Percentiles rank a stretch among this genome's conserved stretches.
Conservation (phyloP, 2,329 filamentous ascomycete genomes). For the Alternaria angustiovoidea region DNA sequence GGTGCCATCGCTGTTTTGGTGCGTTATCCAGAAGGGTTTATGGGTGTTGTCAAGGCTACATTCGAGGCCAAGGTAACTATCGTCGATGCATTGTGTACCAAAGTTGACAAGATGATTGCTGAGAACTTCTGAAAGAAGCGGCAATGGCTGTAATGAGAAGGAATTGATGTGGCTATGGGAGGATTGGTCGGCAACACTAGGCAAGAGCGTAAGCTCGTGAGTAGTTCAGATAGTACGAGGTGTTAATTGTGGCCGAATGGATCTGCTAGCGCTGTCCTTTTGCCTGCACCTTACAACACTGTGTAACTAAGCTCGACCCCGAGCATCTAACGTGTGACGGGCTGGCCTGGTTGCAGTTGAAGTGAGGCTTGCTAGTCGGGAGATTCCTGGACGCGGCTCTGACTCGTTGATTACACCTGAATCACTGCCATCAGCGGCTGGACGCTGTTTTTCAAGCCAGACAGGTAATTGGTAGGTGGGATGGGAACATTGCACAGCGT, state of each 20-base stretch:
- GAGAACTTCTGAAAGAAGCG: not conserved
- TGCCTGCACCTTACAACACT: not conserved
- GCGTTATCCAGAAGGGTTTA: conserved; percentile 1
- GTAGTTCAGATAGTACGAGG: not conserved
- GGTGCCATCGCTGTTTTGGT: conserved; percentile 5
- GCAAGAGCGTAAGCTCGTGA: not conserved
- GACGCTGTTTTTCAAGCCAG: not conserved
- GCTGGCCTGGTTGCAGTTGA: conserved; percentile 1
- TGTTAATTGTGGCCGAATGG: not conserved
- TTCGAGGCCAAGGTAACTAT: not conserved
- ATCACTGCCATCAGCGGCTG: not conserved
- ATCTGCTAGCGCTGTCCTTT: not conserved
- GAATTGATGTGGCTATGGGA: not conserved
- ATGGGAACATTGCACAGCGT: not conserved
- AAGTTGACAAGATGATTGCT: conserved; percentile 1
- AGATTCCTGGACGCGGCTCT: not conserved
- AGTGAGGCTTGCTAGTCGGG: not conserved
- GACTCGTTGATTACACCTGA: not conserved
- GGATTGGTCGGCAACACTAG: not conserved
- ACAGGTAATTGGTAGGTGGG: not conserved
- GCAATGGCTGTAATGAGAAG: not conserved
- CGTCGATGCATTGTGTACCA: not conserved
- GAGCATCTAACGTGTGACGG: not conserved
- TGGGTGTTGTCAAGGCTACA: conserved; percentile 5
- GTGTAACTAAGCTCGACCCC: conserved; percentile 9